Percentiles rank a stretch among this genome's conserved stretches.
These are phyloP conservation scores for Thalassiosira livingstoniorum DNA, from an alignment of 352 stramenopile species.

Conservation along the genomic window DNA sequence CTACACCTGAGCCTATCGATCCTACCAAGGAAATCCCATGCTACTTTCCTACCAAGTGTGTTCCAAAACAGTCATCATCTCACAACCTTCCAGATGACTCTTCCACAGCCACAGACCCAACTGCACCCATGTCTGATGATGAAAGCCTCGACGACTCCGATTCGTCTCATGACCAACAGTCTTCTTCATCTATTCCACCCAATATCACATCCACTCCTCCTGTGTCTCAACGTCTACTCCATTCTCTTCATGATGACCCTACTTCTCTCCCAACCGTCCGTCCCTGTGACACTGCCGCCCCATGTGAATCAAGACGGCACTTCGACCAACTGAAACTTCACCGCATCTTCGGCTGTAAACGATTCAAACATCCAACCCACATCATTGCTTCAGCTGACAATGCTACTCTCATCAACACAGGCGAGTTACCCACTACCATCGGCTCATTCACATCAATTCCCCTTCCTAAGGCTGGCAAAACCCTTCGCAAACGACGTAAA, in stretches of 20 bases:
- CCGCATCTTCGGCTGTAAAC: constrained; percentile 12
- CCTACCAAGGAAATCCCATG: too few relatives aligned
- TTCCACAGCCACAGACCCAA: neutral
- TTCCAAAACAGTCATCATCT: too few relatives aligned
- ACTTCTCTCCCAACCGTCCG: neutral
- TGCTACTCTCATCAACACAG: constrained; percentile 15
- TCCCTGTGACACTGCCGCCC: constrained; percentile 1
- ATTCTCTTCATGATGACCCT: neutral
- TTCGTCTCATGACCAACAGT: neutral
- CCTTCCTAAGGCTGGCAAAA: constrained; percentile 14
- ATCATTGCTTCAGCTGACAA: constrained; percentile 7
- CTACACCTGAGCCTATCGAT: too few relatives aligned
- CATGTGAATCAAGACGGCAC: neutral
- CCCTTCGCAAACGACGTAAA: neutral
- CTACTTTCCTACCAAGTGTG: too few relatives aligned
- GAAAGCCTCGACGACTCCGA: neutral
- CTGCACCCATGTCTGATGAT: neutral
- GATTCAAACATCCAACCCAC: constrained; percentile 19
- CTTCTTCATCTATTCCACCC: neutral
- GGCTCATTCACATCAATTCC: constrained; percentile 16
- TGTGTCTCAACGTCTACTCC: neutral
- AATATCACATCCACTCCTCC: neutral
- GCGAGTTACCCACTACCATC: constrained; percentile 19
- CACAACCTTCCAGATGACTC: neutral
- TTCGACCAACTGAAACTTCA: constrained; percentile 23